Base-by-base conservation (phyloP, 2,329 filamentous ascomycete genomes). In the Exserohilum turcica region DNA sequence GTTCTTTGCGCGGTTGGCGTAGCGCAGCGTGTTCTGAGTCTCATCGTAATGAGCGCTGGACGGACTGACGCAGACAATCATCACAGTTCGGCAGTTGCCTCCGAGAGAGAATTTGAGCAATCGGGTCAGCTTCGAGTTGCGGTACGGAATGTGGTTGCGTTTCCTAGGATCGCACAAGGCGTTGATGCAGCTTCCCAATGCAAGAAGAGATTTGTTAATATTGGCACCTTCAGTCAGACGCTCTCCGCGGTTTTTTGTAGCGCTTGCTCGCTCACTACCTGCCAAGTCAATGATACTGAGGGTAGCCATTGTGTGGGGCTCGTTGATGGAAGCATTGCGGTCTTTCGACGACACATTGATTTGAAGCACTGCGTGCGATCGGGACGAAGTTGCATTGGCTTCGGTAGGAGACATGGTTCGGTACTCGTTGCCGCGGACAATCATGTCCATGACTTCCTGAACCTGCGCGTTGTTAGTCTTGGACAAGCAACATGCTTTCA, bases 401-500 rank as follows among this genome's bases (percentile, higher is more conserved):
- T 93, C 92, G 6, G 94, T 99, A 1, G 94, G 93, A 0, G 94
- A 97, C 74, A 97, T 94, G 3, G 94, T 99, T 38, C 94, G 88
- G 75, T 89, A 91, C 65, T 95, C 90, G 75, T 99, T 99, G 59
- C 94, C 94, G 71, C 87, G 86, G 49, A 99, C 89, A 70, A 99
- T 97, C 84, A 99, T 97, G 69, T 99, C 93, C 94, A 99, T 99
- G 67, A 99, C 94, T 76, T 99, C 88, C 70, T 95, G 86, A 12
- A 79, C 76, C 76, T 78, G 3, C 12, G 15, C 2, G 12, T 15
- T 13, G 48, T 76, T 52, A 77, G 71, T 29, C 18, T 18, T 29
- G 12, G 15, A 16, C 15, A 9, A 15, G 15, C 6, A 10, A 7
- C 24, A 13, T 5, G 32, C 4, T 1, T 12, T 8, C n/a, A 9